Percentiles rank a stretch among this genome's conserved stretches.
Conservation (phyloP, 2,329 filamentous ascomycete genomes). For the Pseudocercospora crystallina region DNA sequence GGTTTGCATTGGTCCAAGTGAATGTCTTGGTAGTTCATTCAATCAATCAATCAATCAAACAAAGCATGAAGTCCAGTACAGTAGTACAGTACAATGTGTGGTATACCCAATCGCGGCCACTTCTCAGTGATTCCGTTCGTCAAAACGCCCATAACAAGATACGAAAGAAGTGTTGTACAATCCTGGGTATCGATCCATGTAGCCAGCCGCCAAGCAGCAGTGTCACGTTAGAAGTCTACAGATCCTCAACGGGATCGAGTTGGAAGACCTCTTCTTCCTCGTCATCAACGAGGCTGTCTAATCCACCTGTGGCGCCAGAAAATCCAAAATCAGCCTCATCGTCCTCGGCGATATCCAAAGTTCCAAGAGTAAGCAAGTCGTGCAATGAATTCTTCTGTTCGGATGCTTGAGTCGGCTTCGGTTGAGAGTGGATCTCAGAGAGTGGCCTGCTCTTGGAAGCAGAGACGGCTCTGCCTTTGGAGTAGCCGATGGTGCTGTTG, state of each 20-base stretch:
- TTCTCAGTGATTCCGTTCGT: too few species aligned
- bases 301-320: not conserved
- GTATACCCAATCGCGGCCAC: too few species aligned
- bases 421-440: constrained; percentile 19
- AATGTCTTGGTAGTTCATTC: too few species aligned
- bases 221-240: constrained; percentile 10
- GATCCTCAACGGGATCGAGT: constrained; percentile 22
- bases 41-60: too few species aligned
- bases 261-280: constrained; percentile 27
- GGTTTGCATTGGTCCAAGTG: too few species aligned
- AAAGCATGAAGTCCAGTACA: too few species aligned
- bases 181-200: too few species aligned
- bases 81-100: too few species aligned
- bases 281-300: constrained; percentile 6
- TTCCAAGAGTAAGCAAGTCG: constrained; percentile 26
- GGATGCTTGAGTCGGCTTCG: constrained; percentile 6
- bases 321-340: constrained; percentile 15
- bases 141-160: too few species aligned
- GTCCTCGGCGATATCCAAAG: constrained; percentile 20
- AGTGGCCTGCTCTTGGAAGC: constrained; percentile 36
- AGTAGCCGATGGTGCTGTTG: constrained; percentile 81
- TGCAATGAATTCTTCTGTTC: constrained; percentile 22
- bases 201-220: too few species aligned
- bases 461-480: constrained; percentile 65
- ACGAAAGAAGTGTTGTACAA: too few species aligned